Conservation (phyloP, 352 stramenopile species). For the Globisporangium abappressorium region DNA sequence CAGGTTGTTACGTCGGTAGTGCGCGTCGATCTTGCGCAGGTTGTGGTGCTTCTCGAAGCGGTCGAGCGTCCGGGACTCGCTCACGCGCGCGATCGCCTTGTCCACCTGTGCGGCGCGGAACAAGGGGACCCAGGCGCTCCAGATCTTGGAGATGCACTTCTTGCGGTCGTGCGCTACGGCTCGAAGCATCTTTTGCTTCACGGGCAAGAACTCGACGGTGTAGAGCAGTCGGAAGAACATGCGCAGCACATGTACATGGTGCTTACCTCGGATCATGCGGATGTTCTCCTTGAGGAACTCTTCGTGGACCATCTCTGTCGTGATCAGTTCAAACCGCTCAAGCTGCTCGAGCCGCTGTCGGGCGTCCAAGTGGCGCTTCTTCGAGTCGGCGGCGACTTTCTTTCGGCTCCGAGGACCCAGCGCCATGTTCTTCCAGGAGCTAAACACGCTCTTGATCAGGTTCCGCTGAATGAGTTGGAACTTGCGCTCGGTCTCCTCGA, state of each 20-base stretch:
- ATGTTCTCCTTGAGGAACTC: constrained; percentile 82
- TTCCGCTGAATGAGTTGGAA: constrained; percentile 44
- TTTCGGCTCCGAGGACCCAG: constrained; percentile 64
- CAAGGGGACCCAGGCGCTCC: constrained; percentile 37
- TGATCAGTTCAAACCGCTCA: constrained; percentile 67
- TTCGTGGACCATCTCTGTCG: constrained; percentile 72
- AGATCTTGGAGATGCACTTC: constrained; percentile 29
- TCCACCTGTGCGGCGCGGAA: constrained; percentile 62
- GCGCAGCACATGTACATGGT: constrained; percentile 31
- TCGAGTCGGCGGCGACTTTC: constrained; percentile 36
- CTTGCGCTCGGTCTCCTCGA: constrained; percentile 53
- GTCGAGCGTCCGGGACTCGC: constrained; percentile 54
- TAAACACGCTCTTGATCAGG: constrained; percentile 36
- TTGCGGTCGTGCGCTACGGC: constrained; percentile 36
- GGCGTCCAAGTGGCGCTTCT: constrained; percentile 42
- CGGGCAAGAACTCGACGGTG: constrained; percentile 36
- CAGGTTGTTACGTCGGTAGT: constrained; percentile 46
- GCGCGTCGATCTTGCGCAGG: constrained; percentile 63
- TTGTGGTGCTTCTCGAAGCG: constrained; percentile 71
- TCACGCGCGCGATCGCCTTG: constrained; percentile 42
- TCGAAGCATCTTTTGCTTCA: constrained; percentile 34
- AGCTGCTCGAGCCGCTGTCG: constrained; percentile 54
- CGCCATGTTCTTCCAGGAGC: constrained; percentile 50
- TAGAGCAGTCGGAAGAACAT: constrained; percentile 57
- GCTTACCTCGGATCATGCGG: constrained; percentile 36